Conservation (phyloP, 345 rosid species). For the Noccaea caerulescens region DNA sequence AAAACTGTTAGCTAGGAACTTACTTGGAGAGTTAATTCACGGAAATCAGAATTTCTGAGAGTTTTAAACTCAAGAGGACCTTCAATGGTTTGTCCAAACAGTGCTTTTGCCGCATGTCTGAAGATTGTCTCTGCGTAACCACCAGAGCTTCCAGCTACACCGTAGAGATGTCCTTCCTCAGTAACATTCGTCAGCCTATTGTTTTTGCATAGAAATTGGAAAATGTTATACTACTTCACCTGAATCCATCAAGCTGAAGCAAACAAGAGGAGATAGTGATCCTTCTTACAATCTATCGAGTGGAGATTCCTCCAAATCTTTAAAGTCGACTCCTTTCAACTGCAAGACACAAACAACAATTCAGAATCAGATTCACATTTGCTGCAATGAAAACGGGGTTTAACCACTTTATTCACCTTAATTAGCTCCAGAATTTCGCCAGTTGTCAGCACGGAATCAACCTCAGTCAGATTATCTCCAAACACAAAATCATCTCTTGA, state of each 20-base stretch:
- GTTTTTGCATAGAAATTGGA: neutral
- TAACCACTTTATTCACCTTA: slow-evolving; percentile 50
- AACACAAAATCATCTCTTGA: slow-evolving; percentile 81
- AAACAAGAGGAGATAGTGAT: slow-evolving; percentile 2
- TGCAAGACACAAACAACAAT: slow-evolving; percentile 46
- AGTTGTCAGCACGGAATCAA: slow-evolving; percentile 93
- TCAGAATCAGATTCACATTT: slow-evolving; percentile 11
- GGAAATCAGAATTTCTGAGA: slow-evolving; percentile 81
- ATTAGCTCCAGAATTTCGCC: slow-evolving; percentile 89
- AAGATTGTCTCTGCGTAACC: slow-evolving; percentile 89
- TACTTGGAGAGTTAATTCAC: slow-evolving; percentile 81
- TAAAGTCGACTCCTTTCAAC: slow-evolving; percentile 74
- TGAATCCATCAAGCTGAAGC: neutral
- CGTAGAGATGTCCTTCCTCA: slow-evolving; percentile 78
- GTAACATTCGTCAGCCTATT: slow-evolving; percentile 76
- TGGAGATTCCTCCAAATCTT: slow-evolving; percentile 68
- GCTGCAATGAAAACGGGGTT: neutral
- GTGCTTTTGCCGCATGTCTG: slow-evolving; percentile 64
- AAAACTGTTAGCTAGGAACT: slow-evolving; percentile 33
- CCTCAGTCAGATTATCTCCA: slow-evolving; percentile 63
- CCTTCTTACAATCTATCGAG: slow-evolving; percentile 73
- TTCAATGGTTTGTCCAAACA: slow-evolving; percentile 68
- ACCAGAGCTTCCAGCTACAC: slow-evolving; percentile 92
- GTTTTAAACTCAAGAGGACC: slow-evolving; percentile 70
- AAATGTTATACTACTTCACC: slow-evolving; percentile 16